These are phyloP conservation scores for Pueraria montana DNA, from an alignment of 306 rosid species.

Conservation along the genomic window DNA sequence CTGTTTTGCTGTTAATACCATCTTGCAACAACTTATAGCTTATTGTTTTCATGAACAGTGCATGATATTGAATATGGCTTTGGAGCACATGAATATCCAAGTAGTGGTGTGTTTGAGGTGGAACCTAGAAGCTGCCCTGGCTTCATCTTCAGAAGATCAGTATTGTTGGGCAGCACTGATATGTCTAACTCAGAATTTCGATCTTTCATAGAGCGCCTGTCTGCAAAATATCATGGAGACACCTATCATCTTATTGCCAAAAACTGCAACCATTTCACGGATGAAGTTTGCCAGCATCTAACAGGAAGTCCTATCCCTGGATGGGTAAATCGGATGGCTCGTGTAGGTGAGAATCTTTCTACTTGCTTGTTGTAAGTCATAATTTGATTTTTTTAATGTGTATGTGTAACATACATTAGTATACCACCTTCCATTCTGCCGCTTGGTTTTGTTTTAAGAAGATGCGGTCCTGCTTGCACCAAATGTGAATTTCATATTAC, in stretches of 20 bases:
- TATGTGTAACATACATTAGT: conserved; percentile 13
- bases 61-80: conserved; percentile 90
- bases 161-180: conserved; percentile 85
- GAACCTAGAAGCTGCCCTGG: conserved; percentile 98
- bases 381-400: conserved; percentile 29
- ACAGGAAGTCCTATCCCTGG: conserved; percentile 94
- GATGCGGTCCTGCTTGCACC: conserved; percentile 30
- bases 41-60: conserved; percentile 62
- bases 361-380: conserved; percentile 30
- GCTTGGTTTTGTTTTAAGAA: conserved; percentile 8
- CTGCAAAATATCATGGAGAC: conserved; percentile 90
- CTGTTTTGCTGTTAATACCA: conserved; percentile 29
- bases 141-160: conserved; percentile 85
- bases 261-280: conserved; percentile 95
- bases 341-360: conserved; percentile 73
- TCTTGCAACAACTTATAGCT: conserved; percentile 45
- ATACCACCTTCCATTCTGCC: conserved; percentile 25
- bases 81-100: conserved; percentile 92
- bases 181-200: conserved; percentile 79
- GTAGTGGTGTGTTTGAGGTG: conserved; percentile 96
- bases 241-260: conserved; percentile 94
- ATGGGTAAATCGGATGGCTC: conserved; percentile 97
- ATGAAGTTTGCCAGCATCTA: conserved; percentile 84
- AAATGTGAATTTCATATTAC: conserved; percentile 24
- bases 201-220: conserved; percentile 79